Conservation (phyloP, 169 alveolate genomes). For the Plasmodium sp. region DNA sequence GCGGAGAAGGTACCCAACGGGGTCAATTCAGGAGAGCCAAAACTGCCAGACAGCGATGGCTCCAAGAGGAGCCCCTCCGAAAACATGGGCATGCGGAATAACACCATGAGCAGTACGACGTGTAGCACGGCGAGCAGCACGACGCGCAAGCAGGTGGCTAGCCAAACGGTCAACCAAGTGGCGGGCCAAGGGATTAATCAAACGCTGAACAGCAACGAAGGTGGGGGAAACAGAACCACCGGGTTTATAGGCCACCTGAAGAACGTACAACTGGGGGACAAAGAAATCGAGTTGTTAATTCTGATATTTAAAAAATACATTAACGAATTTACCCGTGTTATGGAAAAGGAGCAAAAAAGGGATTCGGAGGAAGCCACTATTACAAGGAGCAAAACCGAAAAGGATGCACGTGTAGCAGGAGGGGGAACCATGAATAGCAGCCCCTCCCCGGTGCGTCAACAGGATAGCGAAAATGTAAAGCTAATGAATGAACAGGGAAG, state of each 20-base stretch:
- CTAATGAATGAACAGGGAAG: slow-evolving; percentile 10
- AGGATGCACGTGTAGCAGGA: background rate
- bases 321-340: background rate
- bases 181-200: background rate
- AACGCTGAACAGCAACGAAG: background rate
- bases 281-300: slow-evolving; percentile 26
- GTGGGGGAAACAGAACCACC: slow-evolving; percentile 13
- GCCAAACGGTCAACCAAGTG: background rate
- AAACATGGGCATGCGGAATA: background rate
- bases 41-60: background rate
- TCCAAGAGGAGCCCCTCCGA: background rate
- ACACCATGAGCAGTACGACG: background rate
- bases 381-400: background rate
- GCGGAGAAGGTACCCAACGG: background rate
- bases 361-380: background rate
- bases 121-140: slow-evolving; percentile 1
- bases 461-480: background rate
- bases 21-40: background rate
- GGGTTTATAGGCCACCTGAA: slow-evolving; percentile 64
- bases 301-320: slow-evolving; percentile 46
- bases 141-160: background rate
- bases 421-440: background rate
- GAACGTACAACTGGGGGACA: slow-evolving; percentile 16
- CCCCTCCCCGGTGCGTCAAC: background rate
- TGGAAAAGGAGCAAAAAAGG: background rate